Evolutionary conservation across 192 early-diverging fungal species (phyloP), one percentile per base, ranked within the genome.

Genomic region (Podila clonocystis): DNA sequence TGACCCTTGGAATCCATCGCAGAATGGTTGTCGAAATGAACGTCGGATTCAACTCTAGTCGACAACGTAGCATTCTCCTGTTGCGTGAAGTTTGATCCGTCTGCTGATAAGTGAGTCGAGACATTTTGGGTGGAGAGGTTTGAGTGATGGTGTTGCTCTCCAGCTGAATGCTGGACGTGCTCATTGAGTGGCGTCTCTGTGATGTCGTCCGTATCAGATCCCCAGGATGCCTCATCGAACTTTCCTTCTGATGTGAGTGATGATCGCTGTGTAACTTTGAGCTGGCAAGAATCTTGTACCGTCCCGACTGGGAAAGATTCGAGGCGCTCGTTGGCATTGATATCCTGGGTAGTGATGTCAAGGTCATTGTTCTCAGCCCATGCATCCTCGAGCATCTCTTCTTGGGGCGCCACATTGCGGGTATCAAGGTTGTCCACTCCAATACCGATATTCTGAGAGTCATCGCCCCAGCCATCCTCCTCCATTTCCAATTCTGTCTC

Each of bases 161-260:
- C n/a, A 26, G 12, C 2, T n/a, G 24, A 24, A n/a, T 26, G 50
- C 6, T 70, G 63, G 13, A 33, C 26, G 13, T 64, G 66, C 28
- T 59, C 50, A 7, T 34, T 22, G 22, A 60, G 48, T 7, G 48
- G 34, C 0, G 58, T 61, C 45, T 67, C 63, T 4, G 17, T 58
- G 4, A 66, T 33, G 5, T 62, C 59, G 15, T 68, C 50, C 9
- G 55, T 59, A 22, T 78, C 68, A 58, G 71, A 71, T 2, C 64
- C 68, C 75, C 68, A 71, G 11, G 75, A 70, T 12, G 52, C 28
- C 26, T 45, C 62, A 1, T 63, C 36, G 20, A 61, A 9, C 1
- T 6, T 20, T 17, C 15, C 30, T 22, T 63, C 62, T 5, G 20
- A 29, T 8, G 62, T n/a, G 52, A 55, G 5, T 12, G 52, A 55